A percentile compares a stretch with the other conserved stretches of the same genome.
phyloP scores from a whole-genome alignment of 192 early-diverging fungal species.

The Coemansia sp. region DNA sequence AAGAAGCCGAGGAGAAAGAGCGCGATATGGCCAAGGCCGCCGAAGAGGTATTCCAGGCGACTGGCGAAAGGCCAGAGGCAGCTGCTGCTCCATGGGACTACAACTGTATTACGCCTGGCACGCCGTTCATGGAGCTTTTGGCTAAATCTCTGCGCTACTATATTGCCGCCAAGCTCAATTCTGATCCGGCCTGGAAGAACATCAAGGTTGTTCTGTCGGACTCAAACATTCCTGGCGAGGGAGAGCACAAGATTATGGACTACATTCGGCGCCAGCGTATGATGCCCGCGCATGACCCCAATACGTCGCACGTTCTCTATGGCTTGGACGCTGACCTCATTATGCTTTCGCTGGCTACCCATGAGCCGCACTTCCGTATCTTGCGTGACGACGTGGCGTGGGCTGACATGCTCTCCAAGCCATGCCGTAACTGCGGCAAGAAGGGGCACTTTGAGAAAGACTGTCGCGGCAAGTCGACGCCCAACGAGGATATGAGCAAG shows the following conservation, averaged over 20 bases:
- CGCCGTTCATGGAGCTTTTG: constrained; percentile 91
- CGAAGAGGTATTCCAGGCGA: constrained; percentile 57
- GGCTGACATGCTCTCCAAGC: constrained; percentile 68
- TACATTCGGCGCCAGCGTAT: constrained; percentile 82
- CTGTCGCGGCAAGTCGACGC: constrained; percentile 23
- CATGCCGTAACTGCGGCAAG: constrained; percentile 63
- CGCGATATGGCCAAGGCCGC: constrained; percentile 20
- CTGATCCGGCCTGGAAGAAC: constrained; percentile 82
- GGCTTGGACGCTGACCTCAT: constrained; percentile 96
- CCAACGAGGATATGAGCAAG: constrained; percentile 16
- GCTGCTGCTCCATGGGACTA: constrained; percentile 78
- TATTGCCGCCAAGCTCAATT: constrained; percentile 80
- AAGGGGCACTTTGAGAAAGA: constrained; percentile 60
- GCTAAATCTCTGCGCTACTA: constrained; percentile 86
- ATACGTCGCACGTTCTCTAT: constrained; percentile 91
- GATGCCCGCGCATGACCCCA: constrained; percentile 80
- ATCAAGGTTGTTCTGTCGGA: constrained; percentile 90
- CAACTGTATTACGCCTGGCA: constrained; percentile 99
- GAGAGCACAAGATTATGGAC: constrained; percentile 99
- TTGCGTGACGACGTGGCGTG: constrained; percentile 94
- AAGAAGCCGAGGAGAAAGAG: constrained; percentile 59
- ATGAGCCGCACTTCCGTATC: constrained; percentile 96
- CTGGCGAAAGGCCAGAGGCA: constrained; percentile 50
- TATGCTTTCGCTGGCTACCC: constrained; percentile 92
- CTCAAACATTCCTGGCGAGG: constrained; percentile 95